Conservation (phyloP, 2,329 filamentous ascomycete genomes). For the Chrysosporium queenslandicum region DNA sequence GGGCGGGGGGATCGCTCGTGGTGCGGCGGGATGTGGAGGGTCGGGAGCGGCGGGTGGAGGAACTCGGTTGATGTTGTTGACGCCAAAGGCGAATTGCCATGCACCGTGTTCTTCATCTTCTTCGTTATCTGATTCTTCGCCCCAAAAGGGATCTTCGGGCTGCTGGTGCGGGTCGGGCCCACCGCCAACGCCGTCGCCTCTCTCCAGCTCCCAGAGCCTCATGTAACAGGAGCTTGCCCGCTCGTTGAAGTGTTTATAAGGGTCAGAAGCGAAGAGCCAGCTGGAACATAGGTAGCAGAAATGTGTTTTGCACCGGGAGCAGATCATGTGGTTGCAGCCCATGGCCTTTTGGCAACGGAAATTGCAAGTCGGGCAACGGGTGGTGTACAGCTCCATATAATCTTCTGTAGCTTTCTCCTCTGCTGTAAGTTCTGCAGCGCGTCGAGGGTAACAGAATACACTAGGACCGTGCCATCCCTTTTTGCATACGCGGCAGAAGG, state of each 20-base stretch:
- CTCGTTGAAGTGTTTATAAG: constrained; percentile 81
- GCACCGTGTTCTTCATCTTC: constrained; percentile 15
- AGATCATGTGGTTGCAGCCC: constrained; percentile 96
- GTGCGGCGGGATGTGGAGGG: constrained; percentile 28
- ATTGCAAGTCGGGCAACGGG: constrained; percentile 78
- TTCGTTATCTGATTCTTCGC: constrained; percentile 18
- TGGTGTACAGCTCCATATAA: constrained; percentile 71
- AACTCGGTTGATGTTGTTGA: constrained; percentile 19
- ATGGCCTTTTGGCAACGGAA: constrained; percentile 80
- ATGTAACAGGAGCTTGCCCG: constrained; percentile 62
- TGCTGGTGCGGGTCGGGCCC: neutral
- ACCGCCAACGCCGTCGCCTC: constrained; percentile 53
- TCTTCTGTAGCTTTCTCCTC: constrained; percentile 81
- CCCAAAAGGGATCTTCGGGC: neutral
- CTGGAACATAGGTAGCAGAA: constrained; percentile 90
- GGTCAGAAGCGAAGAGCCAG: constrained; percentile 73
- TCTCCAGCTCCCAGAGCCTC: constrained; percentile 81
- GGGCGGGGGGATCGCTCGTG: constrained; percentile 13
- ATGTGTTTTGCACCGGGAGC: constrained; percentile 77
- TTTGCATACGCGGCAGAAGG: constrained; percentile 69
- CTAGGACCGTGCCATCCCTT: constrained; percentile 92
- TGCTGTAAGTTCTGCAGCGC: constrained; percentile 58
- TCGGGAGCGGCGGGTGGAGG: constrained; percentile 35
- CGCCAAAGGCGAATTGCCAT: constrained; percentile 18
- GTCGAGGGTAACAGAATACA: constrained; percentile 57